These are phyloP conservation scores for Zygosaccharomyces pseudobailii DNA, from an alignment of 1,139 yeast species.

Conservation along the genomic window DNA sequence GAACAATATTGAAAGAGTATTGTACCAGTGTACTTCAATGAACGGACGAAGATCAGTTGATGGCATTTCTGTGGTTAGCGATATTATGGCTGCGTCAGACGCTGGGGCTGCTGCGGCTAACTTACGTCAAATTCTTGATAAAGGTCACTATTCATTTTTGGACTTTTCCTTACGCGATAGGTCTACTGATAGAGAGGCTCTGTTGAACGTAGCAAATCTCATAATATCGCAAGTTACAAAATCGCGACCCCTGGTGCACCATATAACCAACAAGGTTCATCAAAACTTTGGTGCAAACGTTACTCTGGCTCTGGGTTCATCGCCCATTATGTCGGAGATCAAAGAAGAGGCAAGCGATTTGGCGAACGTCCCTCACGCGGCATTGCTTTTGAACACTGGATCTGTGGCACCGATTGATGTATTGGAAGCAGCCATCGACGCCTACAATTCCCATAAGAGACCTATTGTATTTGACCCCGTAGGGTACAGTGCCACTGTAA, in stretches of 20 bases:
- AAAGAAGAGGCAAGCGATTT: conserved; percentile 64
- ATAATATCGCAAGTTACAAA: conserved; percentile 19
- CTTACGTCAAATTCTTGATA: conserved; percentile 21
- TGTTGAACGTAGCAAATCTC: conserved; percentile 4
- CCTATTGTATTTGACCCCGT: conserved; percentile 87
- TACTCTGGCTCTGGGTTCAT: conserved; percentile 78
- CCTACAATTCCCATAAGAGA: conserved; percentile 52
- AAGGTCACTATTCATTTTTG: conserved; percentile 13
- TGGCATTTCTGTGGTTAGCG: conserved; percentile 85
- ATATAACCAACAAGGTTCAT: conserved; percentile 86
- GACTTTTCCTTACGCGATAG: conserved; percentile 2
- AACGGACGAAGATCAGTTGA: conserved; percentile 50
- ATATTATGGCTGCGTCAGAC: conserved; percentile 66
- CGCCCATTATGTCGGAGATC: conserved; percentile 90
- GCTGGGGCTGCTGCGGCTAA: conserved; percentile 52
- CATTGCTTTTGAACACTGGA: conserved; percentile 72
- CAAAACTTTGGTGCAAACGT: conserved; percentile 86
- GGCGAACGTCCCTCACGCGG: conserved; percentile 48
- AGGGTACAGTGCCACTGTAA: conserved; percentile 77
- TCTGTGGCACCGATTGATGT: conserved; percentile 50
- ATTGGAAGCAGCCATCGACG: conserved; percentile 49
- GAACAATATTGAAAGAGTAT: conserved; percentile 53
- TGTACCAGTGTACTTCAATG: conserved; percentile 42
- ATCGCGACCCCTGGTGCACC: conserved; percentile 66
- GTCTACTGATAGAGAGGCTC: background rate